Conservation (phyloP, 768 basidiomycete species). For the Tricholoma sp. region DNA sequence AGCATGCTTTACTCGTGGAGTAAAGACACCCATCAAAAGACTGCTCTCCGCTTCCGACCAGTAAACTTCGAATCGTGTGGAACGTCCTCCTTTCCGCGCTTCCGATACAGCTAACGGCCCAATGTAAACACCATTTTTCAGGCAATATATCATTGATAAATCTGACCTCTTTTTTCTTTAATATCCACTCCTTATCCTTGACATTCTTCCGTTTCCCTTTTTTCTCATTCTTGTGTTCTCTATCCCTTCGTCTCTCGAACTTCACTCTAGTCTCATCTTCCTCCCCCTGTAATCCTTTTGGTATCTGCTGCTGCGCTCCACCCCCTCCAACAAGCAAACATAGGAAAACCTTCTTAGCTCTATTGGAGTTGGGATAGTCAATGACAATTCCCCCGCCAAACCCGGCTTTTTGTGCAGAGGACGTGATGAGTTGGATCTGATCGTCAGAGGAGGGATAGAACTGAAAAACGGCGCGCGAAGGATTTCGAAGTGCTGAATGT, state of each 20-base stretch:
- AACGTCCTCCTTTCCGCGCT: constrained; percentile 80
- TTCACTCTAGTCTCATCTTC: constrained; percentile 51
- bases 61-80: constrained; percentile 87
- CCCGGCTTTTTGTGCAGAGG: constrained; percentile 88
- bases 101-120: constrained; percentile 61
- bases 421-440: constrained; percentile 92
- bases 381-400: constrained; percentile 96
- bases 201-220: constrained; percentile 64
- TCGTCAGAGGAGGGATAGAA: constrained; percentile 98
- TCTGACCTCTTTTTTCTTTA: constrained; percentile 92
- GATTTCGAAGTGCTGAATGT: constrained; percentile 80
- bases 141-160: not conserved
- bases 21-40: constrained; percentile 48
- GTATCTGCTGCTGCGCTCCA: constrained; percentile 58
- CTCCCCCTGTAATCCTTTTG: constrained; percentile 71
- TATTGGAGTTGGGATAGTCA: constrained; percentile 96
- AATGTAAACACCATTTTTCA: constrained; percentile 4
- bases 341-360: constrained; percentile 91
- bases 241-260: constrained; percentile 77
- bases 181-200: constrained; percentile 87
- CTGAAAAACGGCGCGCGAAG: constrained; percentile 82
- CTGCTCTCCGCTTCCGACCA: constrained; percentile 77
- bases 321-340: constrained; percentile 88
- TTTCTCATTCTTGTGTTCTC: constrained; percentile 51
- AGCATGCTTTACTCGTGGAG: not conserved